Percentiles rank a stretch among this genome's conserved stretches.
These are phyloP conservation scores for Taiozyma onychis DNA, from an alignment of 1,139 yeast genomes.

Conservation along the genomic window DNA sequence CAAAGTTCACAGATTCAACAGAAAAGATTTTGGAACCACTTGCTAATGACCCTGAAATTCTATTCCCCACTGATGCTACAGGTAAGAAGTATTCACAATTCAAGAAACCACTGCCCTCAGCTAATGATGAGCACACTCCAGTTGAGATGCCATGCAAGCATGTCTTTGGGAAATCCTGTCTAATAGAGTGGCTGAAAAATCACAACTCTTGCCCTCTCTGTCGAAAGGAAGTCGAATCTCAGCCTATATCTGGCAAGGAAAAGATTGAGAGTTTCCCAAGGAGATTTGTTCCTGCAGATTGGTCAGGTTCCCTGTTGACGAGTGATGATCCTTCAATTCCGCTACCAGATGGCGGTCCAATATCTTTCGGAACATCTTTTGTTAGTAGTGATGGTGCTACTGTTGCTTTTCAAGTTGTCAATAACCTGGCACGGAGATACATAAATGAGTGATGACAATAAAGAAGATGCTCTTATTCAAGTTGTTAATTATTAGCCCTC, in stretches of 20 bases:
- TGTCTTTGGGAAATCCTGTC: slow-evolving; percentile 67
- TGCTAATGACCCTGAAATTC: neutral
- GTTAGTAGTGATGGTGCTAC: neutral
- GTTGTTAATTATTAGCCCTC: neutral
- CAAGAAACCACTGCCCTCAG: neutral
- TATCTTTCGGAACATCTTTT: neutral
- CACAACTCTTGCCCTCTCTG: slow-evolving; percentile 80
- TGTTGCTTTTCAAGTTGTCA: neutral
- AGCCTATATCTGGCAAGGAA: neutral
- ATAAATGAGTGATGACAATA: neutral
- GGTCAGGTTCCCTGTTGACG: neutral
- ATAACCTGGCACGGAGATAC: neutral
- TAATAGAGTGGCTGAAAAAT: slow-evolving; percentile 66
- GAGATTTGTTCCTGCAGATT: neutral
- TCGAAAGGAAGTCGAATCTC: slow-evolving; percentile 42
- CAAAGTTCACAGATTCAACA: neutral
- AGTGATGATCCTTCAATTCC: slow-evolving; percentile 1
- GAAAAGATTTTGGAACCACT: slow-evolving; percentile 1
- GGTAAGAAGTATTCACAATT: neutral
- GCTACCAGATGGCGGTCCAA: neutral
- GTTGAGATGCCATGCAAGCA: slow-evolving; percentile 78
- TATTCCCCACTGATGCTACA: slow-evolving; percentile 1
- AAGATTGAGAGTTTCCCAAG: neutral
- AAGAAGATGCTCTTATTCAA: neutral
- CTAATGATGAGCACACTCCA: slow-evolving; percentile 44